phyloP scores from a whole-genome alignment of 768 basidiomycete genomes.

The Coprinopsis cinerea region DNA sequence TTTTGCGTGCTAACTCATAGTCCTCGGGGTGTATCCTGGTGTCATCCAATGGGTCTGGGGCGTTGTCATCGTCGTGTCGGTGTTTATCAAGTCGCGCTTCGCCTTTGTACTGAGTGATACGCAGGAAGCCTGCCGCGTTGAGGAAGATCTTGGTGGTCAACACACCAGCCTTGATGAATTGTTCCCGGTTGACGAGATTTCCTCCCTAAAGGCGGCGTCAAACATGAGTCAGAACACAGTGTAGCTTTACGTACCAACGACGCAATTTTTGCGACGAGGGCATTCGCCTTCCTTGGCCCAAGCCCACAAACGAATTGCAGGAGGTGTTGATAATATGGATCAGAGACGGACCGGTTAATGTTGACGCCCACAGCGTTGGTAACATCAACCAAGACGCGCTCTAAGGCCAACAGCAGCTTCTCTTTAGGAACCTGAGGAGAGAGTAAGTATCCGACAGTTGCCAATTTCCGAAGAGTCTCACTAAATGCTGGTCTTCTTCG shows the following conservation, averaged over 20 bases:
- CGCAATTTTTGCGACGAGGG: constrained; percentile 74
- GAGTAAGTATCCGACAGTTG: too few relatives aligned
- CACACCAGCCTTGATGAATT: constrained; percentile 77
- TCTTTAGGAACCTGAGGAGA: constrained; percentile 71
- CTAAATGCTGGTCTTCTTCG: constrained; percentile 82
- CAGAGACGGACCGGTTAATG: constrained; percentile 87
- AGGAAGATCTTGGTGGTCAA: constrained; percentile 85
- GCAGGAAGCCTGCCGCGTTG: constrained; percentile 89
- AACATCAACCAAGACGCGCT: constrained; percentile 84
- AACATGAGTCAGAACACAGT: constrained; percentile 5
- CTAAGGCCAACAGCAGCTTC: constrained; percentile 74
- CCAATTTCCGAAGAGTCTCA: too few relatives aligned
- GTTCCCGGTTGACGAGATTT: constrained; percentile 77
- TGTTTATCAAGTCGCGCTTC: constrained; percentile 55
- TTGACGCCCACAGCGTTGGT: constrained; percentile 94
- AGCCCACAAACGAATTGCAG: constrained; percentile 90
- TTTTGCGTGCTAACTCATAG: constrained; percentile 95
- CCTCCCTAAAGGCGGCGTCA: constrained; percentile 56
- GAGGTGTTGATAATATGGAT: constrained; percentile 82
- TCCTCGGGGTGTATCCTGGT: constrained; percentile 97
- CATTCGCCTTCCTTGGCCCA: constrained; percentile 90
- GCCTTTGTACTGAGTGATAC: constrained; percentile 68
- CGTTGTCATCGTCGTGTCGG: constrained; percentile 62
- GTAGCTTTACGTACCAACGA: constrained; percentile 47
- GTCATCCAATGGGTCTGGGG: constrained; percentile 85